Base-by-base conservation (phyloP, 805 yeast genomes). In the Wickerhamomyces canadensis region DNA sequence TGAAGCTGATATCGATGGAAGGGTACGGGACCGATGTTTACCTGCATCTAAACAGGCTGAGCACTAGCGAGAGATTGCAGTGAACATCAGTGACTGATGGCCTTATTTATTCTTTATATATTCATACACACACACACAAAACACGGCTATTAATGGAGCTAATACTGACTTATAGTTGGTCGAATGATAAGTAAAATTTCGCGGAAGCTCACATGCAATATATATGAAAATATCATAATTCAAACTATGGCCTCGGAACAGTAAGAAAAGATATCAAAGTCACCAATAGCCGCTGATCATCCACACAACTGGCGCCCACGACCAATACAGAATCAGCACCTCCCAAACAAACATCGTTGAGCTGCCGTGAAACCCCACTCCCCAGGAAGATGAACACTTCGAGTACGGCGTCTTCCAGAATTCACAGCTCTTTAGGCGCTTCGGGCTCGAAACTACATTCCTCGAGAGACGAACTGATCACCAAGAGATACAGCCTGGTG, bases 1-100 rank as follows among this genome's bases (percentile, higher is more conserved):
- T 87, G 58, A 83, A 82, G 54, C 69, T 88, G 52, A 87, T 86
- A 38, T 77, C 87, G 24, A 85, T 88, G 95, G 96, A 87, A 60
- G 95, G 95, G 8, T 85, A 87, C 54, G 96, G 96, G 13, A 87
- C 96, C 1, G 96, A 87, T 56, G 96, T 85, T 2, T 88, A 87
- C 52, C 60, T 88, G 53, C 96, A 88, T 61, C 68, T 87, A 56
- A 87, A 87, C 60, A 68, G 94, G 37, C 72, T 87, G 49, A 78
- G 83, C 49, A 74, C 83, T 35, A 74, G 81, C 18, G 57, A 52
- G 31, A 45, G 52, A 27, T 29, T 52, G n/a, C n/a, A n/a, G n/a
- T n/a, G n/a, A n/a, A n/a, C 15, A 51, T 49, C 14, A 51, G 41
- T 7, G 23, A 21, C 23, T 21, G 23, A 10, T 21, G 23, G n/a